Base-by-base conservation (phyloP, 495 filamentous ascomycete genomes). In the Neurospora sp. region DNA sequence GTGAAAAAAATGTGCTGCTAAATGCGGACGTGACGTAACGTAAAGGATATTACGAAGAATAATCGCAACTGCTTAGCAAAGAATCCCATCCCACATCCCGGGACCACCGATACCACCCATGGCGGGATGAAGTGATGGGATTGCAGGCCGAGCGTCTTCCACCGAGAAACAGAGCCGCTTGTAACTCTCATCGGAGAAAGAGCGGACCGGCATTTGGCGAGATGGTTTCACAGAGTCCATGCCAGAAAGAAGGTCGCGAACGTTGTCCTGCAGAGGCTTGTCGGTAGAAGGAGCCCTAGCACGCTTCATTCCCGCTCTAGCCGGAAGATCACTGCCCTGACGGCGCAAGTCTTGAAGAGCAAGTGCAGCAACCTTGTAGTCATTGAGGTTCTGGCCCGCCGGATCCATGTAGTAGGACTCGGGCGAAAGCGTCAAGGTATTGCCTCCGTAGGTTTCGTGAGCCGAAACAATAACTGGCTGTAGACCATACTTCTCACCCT, bases 261-360 rank as follows among this genome's bases (percentile, higher is more conserved):
- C 91, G 73, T 93, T 89, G 69, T 90, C 88, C 79, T 96, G 93
- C 17, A 94, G 83, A 8, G 84, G 79, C 42, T 81, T 80, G 73
- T 94, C 92, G 70, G 91, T 87, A 20, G 91, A 93, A 31, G 86
- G 81, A 5, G 92, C 87, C 44, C 92, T 87, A 75, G 88, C 89
- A 69, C 93, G 90, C 81, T 96, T 96, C 44, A 81, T 74, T 37
- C 85, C 81, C 20, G 74, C 76, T 74, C 77, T 83, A 40, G 72
- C 70, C 7, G 70, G 38, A 38, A 70, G 22, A 65, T 45, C 44
- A 17, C 53, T 31, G 75, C 75, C 74, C 9, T 78, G 79, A 38
- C 81, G 81, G 71, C 81, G 87, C 78, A 94, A 83, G 74, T 92
- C 88, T 75, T 89, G 91, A 10, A 93, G 84, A 76, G 87, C 89